These are phyloP conservation scores for Rhodamnia rubescens DNA, from an alignment of 345 rosid genomes.

Conservation along the genomic window DNA sequence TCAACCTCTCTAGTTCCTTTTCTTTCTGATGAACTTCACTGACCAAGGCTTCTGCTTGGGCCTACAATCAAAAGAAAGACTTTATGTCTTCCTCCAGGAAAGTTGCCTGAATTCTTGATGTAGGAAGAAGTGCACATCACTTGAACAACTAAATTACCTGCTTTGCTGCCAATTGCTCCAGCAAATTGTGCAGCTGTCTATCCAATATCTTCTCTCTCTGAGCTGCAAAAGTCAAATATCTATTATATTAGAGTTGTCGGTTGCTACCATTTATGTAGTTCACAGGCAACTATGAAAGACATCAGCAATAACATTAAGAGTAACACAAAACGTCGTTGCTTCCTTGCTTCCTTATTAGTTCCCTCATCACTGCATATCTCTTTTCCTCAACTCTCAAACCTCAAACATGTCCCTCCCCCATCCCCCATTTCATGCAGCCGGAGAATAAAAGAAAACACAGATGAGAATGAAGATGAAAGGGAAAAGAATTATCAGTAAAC, in stretches of 20 bases:
- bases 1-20: slow-evolving; percentile 68
- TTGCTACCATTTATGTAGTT: not conserved
- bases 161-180: slow-evolving; percentile 85
- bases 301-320: not conserved
- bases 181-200: slow-evolving; percentile 77
- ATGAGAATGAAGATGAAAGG: not conserved
- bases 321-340: not conserved
- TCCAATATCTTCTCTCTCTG: slow-evolving; percentile 90
- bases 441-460: not conserved
- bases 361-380: not conserved
- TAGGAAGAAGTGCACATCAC: not conserved
- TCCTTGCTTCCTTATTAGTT: not conserved
- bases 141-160: slow-evolving; percentile 34
- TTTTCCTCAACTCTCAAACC: not conserved
- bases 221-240: slow-evolving; percentile 23
- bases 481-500: not conserved
- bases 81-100: not conserved
- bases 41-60: slow-evolving; percentile 83
- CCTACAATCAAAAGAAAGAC: slow-evolving; percentile 23
- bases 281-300: not conserved
- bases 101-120: not conserved
- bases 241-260: not conserved
- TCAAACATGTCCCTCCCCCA: not conserved
- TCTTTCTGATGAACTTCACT: slow-evolving; percentile 61
- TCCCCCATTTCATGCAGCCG: not conserved